phyloP scores from a whole-genome alignment of 202 grass and related monocot genomes.

The Setaria viridis region DNA sequence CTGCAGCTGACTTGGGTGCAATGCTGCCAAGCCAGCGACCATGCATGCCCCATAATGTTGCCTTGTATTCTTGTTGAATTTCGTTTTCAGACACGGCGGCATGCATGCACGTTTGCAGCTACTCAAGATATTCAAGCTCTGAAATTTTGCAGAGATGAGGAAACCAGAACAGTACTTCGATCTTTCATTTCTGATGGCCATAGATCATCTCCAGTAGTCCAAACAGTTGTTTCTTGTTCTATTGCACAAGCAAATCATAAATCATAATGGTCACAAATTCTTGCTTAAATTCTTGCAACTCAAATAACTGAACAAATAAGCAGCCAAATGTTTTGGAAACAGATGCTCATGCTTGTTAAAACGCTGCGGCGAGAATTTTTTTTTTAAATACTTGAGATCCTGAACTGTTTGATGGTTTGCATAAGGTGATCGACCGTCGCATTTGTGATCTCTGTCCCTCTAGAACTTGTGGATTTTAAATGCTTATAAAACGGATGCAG shows the following conservation, averaged over 20 bases:
- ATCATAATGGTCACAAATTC: not conserved
- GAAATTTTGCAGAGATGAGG: not conserved
- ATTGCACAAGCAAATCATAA: not conserved
- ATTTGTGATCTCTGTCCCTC: not conserved
- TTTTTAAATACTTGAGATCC: not conserved
- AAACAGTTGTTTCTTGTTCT: not conserved
- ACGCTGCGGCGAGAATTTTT: not conserved
- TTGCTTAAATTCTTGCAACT: not conserved
- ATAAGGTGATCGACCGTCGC: not conserved
- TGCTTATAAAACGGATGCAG: not conserved
- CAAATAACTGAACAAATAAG: too few relatives aligned
- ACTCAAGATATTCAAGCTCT: not conserved
- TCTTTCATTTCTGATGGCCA: not conserved
- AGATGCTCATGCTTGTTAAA: not conserved
- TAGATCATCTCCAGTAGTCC: not conserved
- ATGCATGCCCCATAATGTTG: not conserved
- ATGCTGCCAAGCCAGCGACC: constrained; percentile 2
- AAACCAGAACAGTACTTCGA: constrained; percentile 17
- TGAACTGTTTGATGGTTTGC: not conserved
- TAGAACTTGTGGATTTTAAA: not conserved
- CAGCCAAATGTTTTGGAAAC: not conserved
- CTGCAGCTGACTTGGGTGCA: constrained; percentile 27
- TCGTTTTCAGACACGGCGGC: not conserved
- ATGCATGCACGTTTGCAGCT: not conserved
- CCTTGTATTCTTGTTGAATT: not conserved